Percentiles rank a stretch among this genome's conserved stretches.
These are phyloP conservation scores for Ogataea haglerorum DNA, from an alignment of 805 yeast genomes.

Conservation along the genomic window DNA sequence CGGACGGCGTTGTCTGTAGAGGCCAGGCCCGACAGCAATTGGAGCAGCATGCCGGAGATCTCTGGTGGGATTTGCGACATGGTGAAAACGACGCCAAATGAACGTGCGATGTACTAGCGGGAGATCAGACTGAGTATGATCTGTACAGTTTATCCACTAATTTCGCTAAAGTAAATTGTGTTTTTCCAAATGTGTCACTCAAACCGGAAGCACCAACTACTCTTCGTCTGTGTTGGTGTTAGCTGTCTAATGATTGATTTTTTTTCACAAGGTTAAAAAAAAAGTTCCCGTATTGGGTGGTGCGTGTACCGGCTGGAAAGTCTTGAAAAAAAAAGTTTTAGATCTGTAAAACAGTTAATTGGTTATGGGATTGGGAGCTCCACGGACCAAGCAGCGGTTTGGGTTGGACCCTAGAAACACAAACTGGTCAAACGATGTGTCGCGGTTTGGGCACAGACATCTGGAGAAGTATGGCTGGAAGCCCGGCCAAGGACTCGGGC, in stretches of 20 bases:
- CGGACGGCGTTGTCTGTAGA: conserved; percentile 77
- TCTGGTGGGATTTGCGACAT: conserved; percentile 59
- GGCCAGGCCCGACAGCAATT: conserved; percentile 63
- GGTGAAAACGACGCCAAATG: conserved; percentile 10
- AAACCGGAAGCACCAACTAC: background rate
- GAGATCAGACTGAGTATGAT: background rate
- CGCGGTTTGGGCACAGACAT: conserved; percentile 85
- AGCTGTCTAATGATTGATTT: conserved; percentile 1
- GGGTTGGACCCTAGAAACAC: conserved; percentile 94
- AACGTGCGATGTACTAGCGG: background rate
- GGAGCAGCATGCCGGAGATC: conserved; percentile 48
- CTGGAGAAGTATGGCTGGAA: conserved; percentile 84
- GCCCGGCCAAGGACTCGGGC: conserved; percentile 87
- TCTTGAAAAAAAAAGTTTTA: background rate
- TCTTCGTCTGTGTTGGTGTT: background rate
- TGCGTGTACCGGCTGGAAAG: background rate
- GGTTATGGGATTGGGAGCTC: conserved; percentile 80
- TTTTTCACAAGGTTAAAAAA: conserved; percentile 7
- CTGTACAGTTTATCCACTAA: background rate
- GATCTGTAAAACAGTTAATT: conserved; percentile 3
- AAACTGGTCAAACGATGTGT: conserved; percentile 84
- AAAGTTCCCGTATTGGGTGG: conserved; percentile 2
- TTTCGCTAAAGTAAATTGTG: background rate
- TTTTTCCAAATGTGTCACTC: background rate
- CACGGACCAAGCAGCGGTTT: conserved; percentile 75